A percentile compares a stretch with the other conserved stretches of the same genome.
These are phyloP conservation scores for Emmonsiellopsis sp. DNA, from an alignment of 2,329 filamentous ascomycete genomes.

Conservation along the genomic window DNA sequence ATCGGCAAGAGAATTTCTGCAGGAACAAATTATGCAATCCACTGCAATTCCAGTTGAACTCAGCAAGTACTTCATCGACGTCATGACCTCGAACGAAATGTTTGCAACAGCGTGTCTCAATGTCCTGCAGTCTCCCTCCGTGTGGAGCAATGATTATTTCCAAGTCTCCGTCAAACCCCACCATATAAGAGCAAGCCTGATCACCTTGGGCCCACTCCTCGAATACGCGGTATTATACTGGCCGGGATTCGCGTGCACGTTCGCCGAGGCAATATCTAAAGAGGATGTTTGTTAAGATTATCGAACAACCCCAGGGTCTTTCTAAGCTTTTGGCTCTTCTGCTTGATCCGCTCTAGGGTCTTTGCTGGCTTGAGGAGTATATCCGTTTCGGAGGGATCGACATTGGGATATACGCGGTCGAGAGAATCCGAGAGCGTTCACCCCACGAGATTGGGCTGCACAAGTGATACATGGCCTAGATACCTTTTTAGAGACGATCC, in stretches of 20 bases:
- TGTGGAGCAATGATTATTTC: slow-evolving; percentile 1
- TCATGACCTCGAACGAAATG: background rate
- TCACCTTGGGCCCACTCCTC: slow-evolving; percentile 1
- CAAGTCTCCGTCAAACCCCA: background rate
- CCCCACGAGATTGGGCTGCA: slow-evolving; percentile 1
- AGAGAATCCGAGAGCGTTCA: slow-evolving; percentile 1
- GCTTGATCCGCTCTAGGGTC: background rate
- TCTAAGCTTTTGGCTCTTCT: slow-evolving; percentile 3
- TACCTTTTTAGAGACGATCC: slow-evolving; percentile 4
- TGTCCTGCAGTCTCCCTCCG: background rate
- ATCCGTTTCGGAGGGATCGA: slow-evolving; percentile 3
- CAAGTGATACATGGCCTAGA: slow-evolving; percentile 3
- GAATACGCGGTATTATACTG: slow-evolving; percentile 5
- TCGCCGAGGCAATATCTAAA: background rate
- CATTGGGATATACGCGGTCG: slow-evolving; percentile 2
- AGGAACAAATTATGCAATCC: slow-evolving; percentile 1
- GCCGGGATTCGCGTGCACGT: slow-evolving; percentile 2
- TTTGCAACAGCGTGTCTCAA: slow-evolving; percentile 3
- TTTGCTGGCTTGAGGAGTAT: slow-evolving; percentile 5
- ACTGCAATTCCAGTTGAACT: background rate
- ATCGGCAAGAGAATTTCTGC: slow-evolving; percentile 5
- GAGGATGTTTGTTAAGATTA: background rate
- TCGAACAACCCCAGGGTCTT: background rate
- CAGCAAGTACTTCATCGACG: slow-evolving; percentile 2
- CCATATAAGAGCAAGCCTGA: background rate